Base-by-base conservation (phyloP, 2,329 filamentous ascomycete genomes). In the Cladosporium velox region DNA sequence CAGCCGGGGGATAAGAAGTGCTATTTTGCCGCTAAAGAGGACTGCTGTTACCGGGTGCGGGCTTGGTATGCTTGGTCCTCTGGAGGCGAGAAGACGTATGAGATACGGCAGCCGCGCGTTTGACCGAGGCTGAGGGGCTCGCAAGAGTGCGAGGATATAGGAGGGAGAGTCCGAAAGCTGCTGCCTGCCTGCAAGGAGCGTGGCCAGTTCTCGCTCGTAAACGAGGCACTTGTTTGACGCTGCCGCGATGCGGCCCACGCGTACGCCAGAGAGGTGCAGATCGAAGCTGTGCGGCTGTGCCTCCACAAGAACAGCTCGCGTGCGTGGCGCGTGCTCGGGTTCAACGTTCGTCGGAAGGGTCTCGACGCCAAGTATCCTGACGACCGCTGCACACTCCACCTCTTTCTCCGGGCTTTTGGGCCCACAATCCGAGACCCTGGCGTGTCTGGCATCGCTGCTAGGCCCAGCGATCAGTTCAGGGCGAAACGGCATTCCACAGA, bases 321-420 rank as follows among this genome's bases (percentile, higher is more conserved):
- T 52, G 18, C 21, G n/a, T n/a, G 24, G 60, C 32, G 26, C 60
- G 49, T 63, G 60, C 60, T 44, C 47, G 11, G 30, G 4, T 34
- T 30, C 52, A 34, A 55, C 52, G 52, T 55, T 32, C 26, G 41
- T 32, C 26, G 41, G 41, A 47, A 49, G 59, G 59, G 59, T 62
- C 59, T 62, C 51, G 51, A 64, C 28, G 61, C 61, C 61, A 64
- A 64, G 61, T 32, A 30, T 47, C 26, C 51, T 57, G 49, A 63
- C 49, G 60, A 38, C 59, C 3, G 59, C 4, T 35, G 41, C 41
- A 15, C 41, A 21, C 52, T 55, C 52, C 52, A 55, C 52, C n/a
- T 21, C 41, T 21, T 24, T 47, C 52, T 59, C 57, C 21, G 35
- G 35, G 38, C 34, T 47, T 59, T 14, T 47, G 38, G 34, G 57